phyloP scores from a whole-genome alignment of 2,329 filamentous ascomycete genomes.

The Aspergillus intermedius region DNA sequence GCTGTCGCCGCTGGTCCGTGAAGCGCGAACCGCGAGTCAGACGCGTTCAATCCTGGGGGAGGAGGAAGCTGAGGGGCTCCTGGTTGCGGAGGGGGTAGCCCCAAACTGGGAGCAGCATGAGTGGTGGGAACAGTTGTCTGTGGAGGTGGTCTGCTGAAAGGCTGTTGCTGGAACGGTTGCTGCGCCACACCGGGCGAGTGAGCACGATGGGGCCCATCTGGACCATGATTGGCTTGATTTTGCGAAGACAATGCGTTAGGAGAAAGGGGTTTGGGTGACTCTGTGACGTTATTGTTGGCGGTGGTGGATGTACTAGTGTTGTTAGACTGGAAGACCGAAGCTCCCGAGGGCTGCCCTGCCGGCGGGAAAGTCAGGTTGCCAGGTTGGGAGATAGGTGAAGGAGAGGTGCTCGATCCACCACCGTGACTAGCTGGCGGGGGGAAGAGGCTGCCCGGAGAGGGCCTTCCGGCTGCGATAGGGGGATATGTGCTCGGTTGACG shows the following conservation, averaged over 20 bases:
- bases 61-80: constrained; percentile 39
- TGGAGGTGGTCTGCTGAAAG: constrained; percentile 20
- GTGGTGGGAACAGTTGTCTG: constrained; percentile 15
- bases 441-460: constrained; percentile 51
- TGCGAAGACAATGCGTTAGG: constrained; percentile 38
- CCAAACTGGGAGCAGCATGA: constrained; percentile 20
- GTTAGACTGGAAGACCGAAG: constrained; percentile 63
- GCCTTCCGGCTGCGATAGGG: constrained; percentile 54
- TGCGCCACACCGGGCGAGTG: constrained; percentile 39
- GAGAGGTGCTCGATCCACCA: constrained; percentile 47
- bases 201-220: constrained; percentile 33
- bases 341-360: constrained; percentile 35
- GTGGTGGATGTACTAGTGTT: background rate
- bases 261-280: constrained; percentile 74
- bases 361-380: constrained; percentile 35
- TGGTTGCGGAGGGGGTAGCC: constrained; percentile 33
- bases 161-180: constrained; percentile 36
- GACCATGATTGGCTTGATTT: constrained; percentile 26
- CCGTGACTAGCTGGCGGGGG: constrained; percentile 55
- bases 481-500: constrained; percentile 72
- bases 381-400: constrained; percentile 46
- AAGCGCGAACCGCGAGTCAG: constrained; percentile 39
- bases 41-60: constrained; percentile 36
- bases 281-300: constrained; percentile 55
- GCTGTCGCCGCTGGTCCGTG: constrained; percentile 32